Evolutionary conservation across 441 rosid genomes (phyloP).

Genomic region (Iberis amara): DNA sequence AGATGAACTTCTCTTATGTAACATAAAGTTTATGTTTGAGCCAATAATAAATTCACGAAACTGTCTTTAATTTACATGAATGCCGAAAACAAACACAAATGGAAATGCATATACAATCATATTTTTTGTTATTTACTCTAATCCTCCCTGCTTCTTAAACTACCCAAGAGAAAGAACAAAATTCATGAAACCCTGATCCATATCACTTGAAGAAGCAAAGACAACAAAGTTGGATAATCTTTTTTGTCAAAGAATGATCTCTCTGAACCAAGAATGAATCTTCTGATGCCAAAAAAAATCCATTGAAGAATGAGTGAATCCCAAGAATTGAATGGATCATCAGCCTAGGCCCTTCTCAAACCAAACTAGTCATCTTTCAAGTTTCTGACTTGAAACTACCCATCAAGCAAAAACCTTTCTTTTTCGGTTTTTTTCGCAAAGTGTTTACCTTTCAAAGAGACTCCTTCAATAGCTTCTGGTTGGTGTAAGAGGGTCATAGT

Average conservation of each 20-base stretch:
- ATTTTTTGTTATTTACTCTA: slow-evolving; percentile 10
- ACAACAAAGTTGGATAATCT: too few relatives aligned
- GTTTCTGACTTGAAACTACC: slow-evolving; percentile 25
- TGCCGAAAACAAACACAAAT: slow-evolving; percentile 14
- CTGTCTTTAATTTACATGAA: slow-evolving; percentile 29
- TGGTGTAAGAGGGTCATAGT: slow-evolving; percentile 77
- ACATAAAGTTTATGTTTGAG: neutral
- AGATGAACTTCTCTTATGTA: too few relatives aligned
- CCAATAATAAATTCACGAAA: slow-evolving; percentile 7
- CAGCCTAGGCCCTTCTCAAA: slow-evolving; percentile 20
- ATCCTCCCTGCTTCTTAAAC: slow-evolving; percentile 22
- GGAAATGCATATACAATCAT: slow-evolving; percentile 25
- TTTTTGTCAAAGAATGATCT: slow-evolving; percentile 21
- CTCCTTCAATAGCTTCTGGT: slow-evolving; percentile 79
- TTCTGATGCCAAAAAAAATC: slow-evolving; percentile 17
- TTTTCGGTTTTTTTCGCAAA: neutral
- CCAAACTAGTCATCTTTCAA: slow-evolving; percentile 21
- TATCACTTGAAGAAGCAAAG: slow-evolving; percentile 23
- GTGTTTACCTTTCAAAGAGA: neutral
- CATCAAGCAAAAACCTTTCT: slow-evolving; percentile 19
- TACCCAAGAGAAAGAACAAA: slow-evolving; percentile 29
- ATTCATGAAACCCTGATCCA: slow-evolving; percentile 30
- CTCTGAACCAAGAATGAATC: slow-evolving; percentile 29
- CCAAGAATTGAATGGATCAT: slow-evolving; percentile 28
- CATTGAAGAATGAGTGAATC: slow-evolving; percentile 6